Conservation (phyloP, 768 basidiomycete genomes). For the Termitomyces sp. region DNA sequence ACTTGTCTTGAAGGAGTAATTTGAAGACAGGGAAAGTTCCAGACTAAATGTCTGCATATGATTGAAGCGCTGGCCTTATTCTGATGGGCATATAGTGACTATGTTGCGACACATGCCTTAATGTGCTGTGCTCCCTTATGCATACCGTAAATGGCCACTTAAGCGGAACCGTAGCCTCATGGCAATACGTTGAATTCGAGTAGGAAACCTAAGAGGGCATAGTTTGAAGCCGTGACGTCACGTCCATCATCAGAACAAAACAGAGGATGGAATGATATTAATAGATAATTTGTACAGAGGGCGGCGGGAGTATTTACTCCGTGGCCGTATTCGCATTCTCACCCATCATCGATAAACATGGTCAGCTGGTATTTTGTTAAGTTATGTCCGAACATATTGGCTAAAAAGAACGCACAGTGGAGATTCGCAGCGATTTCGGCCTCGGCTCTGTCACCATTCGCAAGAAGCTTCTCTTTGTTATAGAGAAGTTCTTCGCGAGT, state of each 20-base stretch:
- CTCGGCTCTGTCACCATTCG: slow-evolving; percentile 95
- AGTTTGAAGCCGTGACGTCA: slow-evolving; percentile 12
- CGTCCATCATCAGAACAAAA: slow-evolving; percentile 5
- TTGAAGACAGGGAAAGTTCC: slow-evolving; percentile 6
- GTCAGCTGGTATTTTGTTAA: slow-evolving; percentile 54
- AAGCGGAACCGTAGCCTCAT: slow-evolving; percentile 4
- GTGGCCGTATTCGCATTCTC: slow-evolving; percentile 13
- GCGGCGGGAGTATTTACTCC: slow-evolving; percentile 15
- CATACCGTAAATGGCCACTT: neutral
- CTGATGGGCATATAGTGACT: slow-evolving; percentile 1
- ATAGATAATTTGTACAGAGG: slow-evolving; percentile 14
- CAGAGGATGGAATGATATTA: slow-evolving; percentile 11
- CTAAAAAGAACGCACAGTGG: slow-evolving; percentile 46
- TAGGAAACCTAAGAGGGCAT: neutral
- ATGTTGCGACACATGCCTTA: neutral
- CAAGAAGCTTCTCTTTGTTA: slow-evolving; percentile 98
- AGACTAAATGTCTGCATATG: neutral
- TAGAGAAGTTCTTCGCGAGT: slow-evolving; percentile 97
- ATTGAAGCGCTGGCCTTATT: neutral
- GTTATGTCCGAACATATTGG: slow-evolving; percentile 14
- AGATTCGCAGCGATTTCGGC: slow-evolving; percentile 97
- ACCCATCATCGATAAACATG: slow-evolving; percentile 74
- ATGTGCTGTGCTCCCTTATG: neutral
- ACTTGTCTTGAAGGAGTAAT: slow-evolving; percentile 7
- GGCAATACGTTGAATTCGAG: neutral